phyloP scores from a whole-genome alignment of 768 basidiomycete genomes.

The Pisolithus tinctorius region DNA sequence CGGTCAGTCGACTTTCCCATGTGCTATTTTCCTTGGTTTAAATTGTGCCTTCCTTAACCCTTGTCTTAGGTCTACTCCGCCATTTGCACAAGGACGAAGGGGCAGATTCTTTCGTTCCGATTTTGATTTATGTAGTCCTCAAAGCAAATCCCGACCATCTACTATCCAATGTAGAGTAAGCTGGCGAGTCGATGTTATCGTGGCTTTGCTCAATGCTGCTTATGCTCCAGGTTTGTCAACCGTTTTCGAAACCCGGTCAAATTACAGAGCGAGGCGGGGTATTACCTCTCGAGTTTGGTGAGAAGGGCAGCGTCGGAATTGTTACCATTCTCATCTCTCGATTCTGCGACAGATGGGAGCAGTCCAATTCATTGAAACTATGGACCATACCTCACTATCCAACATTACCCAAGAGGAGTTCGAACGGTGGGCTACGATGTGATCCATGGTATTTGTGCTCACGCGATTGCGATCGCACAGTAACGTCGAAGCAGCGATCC shows the following conservation, averaged over 20 bases:
- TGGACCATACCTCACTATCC: slow-evolving; percentile 94
- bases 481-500: slow-evolving; percentile 58
- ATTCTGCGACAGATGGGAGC: slow-evolving; percentile 73
- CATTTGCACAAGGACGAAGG: slow-evolving; percentile 81
- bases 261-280: slow-evolving; percentile 91
- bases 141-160: slow-evolving; percentile 92
- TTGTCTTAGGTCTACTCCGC: slow-evolving; percentile 68
- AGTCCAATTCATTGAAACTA: slow-evolving; percentile 94
- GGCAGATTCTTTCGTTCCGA: slow-evolving; percentile 91
- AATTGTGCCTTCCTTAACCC: background rate
- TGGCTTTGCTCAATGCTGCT: background rate
- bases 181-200: background rate
- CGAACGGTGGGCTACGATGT: slow-evolving; percentile 49
- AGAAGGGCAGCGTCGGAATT: slow-evolving; percentile 17
- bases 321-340: slow-evolving; percentile 2
- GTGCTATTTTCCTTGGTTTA: slow-evolving; percentile 1
- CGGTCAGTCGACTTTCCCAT: slow-evolving; percentile 46
- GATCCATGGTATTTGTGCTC: background rate
- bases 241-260: slow-evolving; percentile 88
- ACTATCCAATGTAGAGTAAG: slow-evolving; percentile 92
- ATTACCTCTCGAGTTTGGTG: slow-evolving; percentile 93
- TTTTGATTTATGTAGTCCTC: slow-evolving; percentile 89
- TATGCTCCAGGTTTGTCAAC: slow-evolving; percentile 72
- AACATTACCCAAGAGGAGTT: slow-evolving; percentile 92
- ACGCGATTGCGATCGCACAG: slow-evolving; percentile 17